These are phyloP conservation scores for Trametes cingulata DNA, from an alignment of 768 basidiomycete genomes.

Conservation along the genomic window DNA sequence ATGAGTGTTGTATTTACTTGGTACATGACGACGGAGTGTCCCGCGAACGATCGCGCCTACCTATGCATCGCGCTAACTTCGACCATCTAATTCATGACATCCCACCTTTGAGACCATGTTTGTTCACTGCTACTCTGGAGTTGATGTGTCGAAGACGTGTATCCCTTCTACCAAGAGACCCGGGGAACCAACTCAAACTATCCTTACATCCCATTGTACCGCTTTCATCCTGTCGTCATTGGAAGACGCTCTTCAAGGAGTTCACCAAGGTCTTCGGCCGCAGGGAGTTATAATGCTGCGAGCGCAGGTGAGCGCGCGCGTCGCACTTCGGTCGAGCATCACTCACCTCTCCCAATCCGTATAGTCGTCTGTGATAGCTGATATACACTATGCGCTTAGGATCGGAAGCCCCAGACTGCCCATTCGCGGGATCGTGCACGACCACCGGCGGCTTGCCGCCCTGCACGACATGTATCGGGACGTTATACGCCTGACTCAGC, in stretches of 20 bases:
- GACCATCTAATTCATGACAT: too few species aligned
- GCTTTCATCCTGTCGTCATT: not conserved
- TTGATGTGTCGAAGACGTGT: not conserved
- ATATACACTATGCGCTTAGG: slow-evolving; percentile 55
- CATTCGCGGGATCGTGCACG: slow-evolving; percentile 64
- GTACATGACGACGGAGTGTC: not conserved
- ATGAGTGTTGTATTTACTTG: slow-evolving; percentile 9
- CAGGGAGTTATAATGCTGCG: slow-evolving; percentile 89
- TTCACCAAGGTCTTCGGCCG: slow-evolving; percentile 47
- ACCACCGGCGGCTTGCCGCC: slow-evolving; percentile 79
- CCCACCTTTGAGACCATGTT: too few species aligned
- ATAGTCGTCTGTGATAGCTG: slow-evolving; percentile 93
- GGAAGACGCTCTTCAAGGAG: slow-evolving; percentile 25
- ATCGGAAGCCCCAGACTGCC: slow-evolving; percentile 36
- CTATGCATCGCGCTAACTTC: too few species aligned
- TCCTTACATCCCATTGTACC: not conserved
- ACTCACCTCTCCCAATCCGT: slow-evolving; percentile 92
- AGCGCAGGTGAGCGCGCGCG: not conserved
- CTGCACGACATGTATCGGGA: slow-evolving; percentile 92
- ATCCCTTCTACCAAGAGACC: too few species aligned
- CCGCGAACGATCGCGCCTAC: not conserved
- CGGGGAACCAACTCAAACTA: too few species aligned
- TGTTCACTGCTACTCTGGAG: not conserved
- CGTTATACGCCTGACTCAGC: slow-evolving; percentile 72
- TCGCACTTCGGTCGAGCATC: not conserved